Percentiles rank a stretch among this genome's conserved stretches.
Evolutionary conservation across 345 rosid genomes (phyloP).

Genomic region (Citropsis articulata): DNA sequence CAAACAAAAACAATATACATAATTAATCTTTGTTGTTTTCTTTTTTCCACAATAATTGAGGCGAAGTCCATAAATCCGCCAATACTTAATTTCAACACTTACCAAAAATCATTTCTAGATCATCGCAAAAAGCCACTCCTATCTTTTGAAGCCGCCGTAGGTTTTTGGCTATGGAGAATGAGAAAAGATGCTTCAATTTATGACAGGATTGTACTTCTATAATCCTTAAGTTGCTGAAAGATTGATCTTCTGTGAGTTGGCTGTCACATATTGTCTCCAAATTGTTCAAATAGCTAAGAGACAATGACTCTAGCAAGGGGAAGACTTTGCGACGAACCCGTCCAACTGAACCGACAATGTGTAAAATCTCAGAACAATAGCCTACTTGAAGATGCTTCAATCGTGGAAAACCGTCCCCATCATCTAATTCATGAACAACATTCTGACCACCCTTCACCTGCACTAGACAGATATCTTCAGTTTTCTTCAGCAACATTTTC

Average conservation of each 20-base stretch:
- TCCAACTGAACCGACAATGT: background rate
- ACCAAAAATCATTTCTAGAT: no score
- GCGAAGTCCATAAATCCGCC: no score
- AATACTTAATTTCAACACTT: no score
- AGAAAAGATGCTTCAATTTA: no score
- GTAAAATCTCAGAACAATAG: background rate
- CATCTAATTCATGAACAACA: background rate
- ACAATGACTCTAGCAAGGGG: slow-evolving; percentile 9
- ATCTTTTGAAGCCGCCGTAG: no score
- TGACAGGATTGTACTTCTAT: no score
- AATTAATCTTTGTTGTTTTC: no score
- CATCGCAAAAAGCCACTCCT: no score
- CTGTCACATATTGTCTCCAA: slow-evolving; percentile 17
- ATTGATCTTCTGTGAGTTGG: background rate
- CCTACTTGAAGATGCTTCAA: slow-evolving; percentile 18
- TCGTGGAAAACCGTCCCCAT: slow-evolving; percentile 11
- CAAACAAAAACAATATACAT: no score
- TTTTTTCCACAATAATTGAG: no score
- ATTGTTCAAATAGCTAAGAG: background rate
- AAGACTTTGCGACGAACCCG: background rate
- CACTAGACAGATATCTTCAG: slow-evolving; percentile 13
- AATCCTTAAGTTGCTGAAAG: slow-evolving; percentile 15
- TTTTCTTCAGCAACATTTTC: background rate
- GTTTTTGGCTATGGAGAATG: no score
- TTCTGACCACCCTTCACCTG: background rate